phyloP scores from a whole-genome alignment of 192 early-diverging fungal genomes.

The Diversispora eburnea region DNA sequence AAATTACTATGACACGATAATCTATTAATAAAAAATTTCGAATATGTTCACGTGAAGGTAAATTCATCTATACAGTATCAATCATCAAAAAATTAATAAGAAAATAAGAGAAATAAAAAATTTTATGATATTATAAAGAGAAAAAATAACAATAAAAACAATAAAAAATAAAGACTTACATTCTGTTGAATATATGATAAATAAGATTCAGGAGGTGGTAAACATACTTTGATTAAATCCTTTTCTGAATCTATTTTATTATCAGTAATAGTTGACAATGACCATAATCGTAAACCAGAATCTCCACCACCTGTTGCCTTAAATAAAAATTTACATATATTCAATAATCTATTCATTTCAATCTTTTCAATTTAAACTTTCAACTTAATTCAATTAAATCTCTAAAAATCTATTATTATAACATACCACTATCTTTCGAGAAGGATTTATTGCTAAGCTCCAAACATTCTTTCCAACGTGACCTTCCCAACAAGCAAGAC shows the following conservation, averaged over 20 bases:
- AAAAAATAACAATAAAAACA: no score
- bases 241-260: conserved; percentile 48
- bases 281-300: conserved; percentile 74
- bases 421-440: conserved; percentile 43
- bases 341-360: no score
- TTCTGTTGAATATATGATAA: conserved; percentile 26
- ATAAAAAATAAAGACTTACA: conserved; percentile 2
- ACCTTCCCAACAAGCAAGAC: conserved; percentile 73
- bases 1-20: conserved; percentile 31
- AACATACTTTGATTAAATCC: conserved; percentile 21
- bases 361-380: no score
- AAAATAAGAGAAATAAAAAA: neutral
- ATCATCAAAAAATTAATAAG: neutral
- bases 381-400: no score
- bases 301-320: conserved; percentile 77
- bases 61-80: neutral
- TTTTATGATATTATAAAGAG: neutral
- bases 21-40: conserved; percentile 47
- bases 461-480: conserved; percentile 80
- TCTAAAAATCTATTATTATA: neutral
- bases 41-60: conserved; percentile 35
- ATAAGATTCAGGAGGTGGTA: conserved; percentile 32
- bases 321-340: neutral
- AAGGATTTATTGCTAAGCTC: conserved; percentile 65
- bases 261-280: conserved; percentile 46